Evolutionary conservation across 1,284 basidiomycete genomes (phyloP).

Genomic region (Tausonia pullulans): DNA sequence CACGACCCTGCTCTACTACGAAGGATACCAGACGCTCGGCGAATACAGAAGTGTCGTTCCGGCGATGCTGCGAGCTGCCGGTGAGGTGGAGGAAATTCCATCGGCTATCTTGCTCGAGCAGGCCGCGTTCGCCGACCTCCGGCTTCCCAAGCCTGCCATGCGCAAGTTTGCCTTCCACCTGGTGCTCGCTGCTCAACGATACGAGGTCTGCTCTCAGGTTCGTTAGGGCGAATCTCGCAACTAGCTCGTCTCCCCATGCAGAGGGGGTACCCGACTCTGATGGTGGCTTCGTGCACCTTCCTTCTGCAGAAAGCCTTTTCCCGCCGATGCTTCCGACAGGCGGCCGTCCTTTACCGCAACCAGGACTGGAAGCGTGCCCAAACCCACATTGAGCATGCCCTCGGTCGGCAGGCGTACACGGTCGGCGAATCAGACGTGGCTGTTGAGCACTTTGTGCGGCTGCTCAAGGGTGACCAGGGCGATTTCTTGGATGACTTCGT

Average conservation of each 20-base stretch:
- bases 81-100: conserved; percentile 39
- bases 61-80: conserved; percentile 31
- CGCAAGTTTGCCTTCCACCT: conserved; percentile 39
- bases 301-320: conserved; percentile 36
- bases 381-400: conserved; percentile 39
- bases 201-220: conserved; percentile 42
- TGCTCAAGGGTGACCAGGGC: conserved; percentile 33
- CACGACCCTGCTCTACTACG: conserved; percentile 35
- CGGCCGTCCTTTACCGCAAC: conserved; percentile 29
- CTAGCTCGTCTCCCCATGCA: too few species aligned
- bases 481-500: conserved; percentile 39
- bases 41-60: conserved; percentile 31
- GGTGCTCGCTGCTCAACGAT: conserved; percentile 40
- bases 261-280: neutral
- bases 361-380: conserved; percentile 37
- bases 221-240: conserved; percentile 17
- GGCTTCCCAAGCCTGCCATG: conserved; percentile 27
- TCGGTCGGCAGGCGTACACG: conserved; percentile 43
- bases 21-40: conserved; percentile 32
- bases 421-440: conserved; percentile 38
- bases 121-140: conserved; percentile 38
- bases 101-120: conserved; percentile 43
- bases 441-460: conserved; percentile 35
- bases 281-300: neutral
- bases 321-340: conserved; percentile 34